Evolutionary conservation across 768 basidiomycete genomes (phyloP).

Genomic region (Tylopilus rubrobrunneus): DNA sequence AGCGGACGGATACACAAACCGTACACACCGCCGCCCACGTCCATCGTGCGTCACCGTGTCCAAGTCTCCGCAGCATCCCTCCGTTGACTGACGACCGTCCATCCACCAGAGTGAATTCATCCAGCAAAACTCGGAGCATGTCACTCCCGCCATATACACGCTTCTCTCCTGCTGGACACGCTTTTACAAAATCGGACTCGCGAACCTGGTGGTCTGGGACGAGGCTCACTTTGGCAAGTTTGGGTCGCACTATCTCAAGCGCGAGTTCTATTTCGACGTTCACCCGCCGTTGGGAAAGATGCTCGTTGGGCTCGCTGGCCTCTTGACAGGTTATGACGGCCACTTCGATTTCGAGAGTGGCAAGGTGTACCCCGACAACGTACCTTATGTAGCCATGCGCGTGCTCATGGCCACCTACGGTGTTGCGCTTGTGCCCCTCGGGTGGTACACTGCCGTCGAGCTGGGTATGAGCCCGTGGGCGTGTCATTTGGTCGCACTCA

Average conservation of each 20-base stretch:
- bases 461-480: conserved; percentile 88
- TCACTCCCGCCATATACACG: conserved; percentile 83
- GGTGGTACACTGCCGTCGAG: conserved; percentile 96
- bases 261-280: conserved; percentile 99
- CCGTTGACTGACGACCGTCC: not conserved
- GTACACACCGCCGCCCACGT: conserved; percentile 62
- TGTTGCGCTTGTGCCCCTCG: conserved; percentile 91
- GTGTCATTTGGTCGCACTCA: conserved; percentile 87
- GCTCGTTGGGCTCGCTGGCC: conserved; percentile 92
- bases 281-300: conserved; percentile 99
- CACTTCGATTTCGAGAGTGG: conserved; percentile 94
- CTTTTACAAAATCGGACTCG: conserved; percentile 86
- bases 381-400: conserved; percentile 93
- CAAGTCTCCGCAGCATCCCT: conserved; percentile 7
- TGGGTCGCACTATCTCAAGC: conserved; percentile 95
- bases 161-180: conserved; percentile 93
- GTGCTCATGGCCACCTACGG: conserved; percentile 94
- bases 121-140: conserved; percentile 72
- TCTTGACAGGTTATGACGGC: conserved; percentile 89
- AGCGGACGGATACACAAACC: conserved; percentile 62
- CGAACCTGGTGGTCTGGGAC: conserved; percentile 92
- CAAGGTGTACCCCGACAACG: conserved; percentile 70
- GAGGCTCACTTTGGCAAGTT: conserved; percentile 99
- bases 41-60: conserved; percentile 42
- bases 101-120: conserved; percentile 65